Percentiles rank a stretch among this genome's conserved stretches.
phyloP scores from a whole-genome alignment of 2,329 filamentous ascomycete genomes.

The Bipolaris sorokiniana region DNA sequence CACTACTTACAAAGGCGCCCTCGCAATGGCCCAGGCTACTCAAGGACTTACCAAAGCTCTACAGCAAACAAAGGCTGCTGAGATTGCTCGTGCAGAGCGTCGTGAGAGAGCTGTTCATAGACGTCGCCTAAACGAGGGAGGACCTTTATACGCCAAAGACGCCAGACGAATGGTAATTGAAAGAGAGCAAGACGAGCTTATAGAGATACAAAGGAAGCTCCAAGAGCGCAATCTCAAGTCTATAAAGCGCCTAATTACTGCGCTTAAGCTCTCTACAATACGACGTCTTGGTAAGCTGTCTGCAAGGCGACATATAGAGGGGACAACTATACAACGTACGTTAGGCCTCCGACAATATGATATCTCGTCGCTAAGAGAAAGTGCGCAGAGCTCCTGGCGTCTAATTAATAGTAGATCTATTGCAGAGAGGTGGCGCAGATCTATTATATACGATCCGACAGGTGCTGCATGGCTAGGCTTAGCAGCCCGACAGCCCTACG shows the following conservation, averaged over 20 bases:
- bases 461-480: neutral
- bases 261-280: neutral
- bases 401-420: conserved; percentile 1
- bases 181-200: neutral
- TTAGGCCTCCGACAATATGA: neutral
- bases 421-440: neutral
- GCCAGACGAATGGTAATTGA: neutral
- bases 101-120: neutral
- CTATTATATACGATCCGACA: neutral
- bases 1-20: neutral
- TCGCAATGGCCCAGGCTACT: neutral
- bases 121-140: neutral
- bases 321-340: neutral
- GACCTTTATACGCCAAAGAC: neutral
- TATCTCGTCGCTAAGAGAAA: neutral
- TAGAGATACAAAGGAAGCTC: neutral
- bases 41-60: neutral
- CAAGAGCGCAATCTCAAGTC: neutral
- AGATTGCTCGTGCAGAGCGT: neutral
- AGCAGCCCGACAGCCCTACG: neutral
- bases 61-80: neutral
- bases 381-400: neutral
- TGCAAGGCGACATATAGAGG: neutral
- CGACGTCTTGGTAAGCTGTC: neutral
- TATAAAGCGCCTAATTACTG: neutral